These are phyloP conservation scores for Datura wrightii DNA, from an alignment of 257 asterid genomes.

Conservation along the genomic window DNA sequence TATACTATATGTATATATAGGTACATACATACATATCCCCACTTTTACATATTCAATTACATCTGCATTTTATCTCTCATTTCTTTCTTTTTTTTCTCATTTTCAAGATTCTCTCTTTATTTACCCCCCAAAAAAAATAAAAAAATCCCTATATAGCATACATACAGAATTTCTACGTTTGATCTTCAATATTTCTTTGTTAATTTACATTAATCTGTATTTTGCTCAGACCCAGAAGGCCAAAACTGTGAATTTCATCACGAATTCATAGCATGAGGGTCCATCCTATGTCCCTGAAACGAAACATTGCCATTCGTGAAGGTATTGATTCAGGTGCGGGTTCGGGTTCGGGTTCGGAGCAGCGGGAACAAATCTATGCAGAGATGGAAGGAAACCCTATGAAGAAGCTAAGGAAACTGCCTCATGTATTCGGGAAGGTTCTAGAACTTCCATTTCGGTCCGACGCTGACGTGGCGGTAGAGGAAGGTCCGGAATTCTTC, in stretches of 20 bases:
- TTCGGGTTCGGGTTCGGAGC: neutral
- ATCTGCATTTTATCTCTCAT: neutral
- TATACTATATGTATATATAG: neutral
- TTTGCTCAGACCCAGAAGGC: neutral
- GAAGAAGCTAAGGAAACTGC: constrained; percentile 65
- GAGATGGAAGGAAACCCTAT: constrained; percentile 42
- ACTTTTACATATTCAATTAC: constrained; percentile 14
- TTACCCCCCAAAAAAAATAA: no score
- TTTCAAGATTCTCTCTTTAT: neutral
- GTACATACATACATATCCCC: neutral
- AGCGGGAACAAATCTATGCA: neutral
- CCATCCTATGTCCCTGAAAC: constrained; percentile 39
- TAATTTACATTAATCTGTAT: neutral
- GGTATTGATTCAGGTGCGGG: constrained; percentile 19
- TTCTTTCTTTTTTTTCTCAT: neutral
- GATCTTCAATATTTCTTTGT: neutral
- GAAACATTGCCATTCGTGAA: constrained; percentile 34
- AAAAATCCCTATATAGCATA: neutral
- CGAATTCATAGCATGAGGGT: constrained; percentile 40
- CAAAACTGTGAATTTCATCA: constrained; percentile 38
- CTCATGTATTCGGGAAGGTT: constrained; percentile 75
- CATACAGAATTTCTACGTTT: neutral
- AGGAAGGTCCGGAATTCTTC: constrained; percentile 58
- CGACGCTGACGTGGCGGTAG: constrained; percentile 66
- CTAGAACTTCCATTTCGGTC: constrained; percentile 66